These are phyloP conservation scores for Sequoiadendron giganteum DNA, from an alignment of 75 land plant species.

Conservation along the genomic window DNA sequence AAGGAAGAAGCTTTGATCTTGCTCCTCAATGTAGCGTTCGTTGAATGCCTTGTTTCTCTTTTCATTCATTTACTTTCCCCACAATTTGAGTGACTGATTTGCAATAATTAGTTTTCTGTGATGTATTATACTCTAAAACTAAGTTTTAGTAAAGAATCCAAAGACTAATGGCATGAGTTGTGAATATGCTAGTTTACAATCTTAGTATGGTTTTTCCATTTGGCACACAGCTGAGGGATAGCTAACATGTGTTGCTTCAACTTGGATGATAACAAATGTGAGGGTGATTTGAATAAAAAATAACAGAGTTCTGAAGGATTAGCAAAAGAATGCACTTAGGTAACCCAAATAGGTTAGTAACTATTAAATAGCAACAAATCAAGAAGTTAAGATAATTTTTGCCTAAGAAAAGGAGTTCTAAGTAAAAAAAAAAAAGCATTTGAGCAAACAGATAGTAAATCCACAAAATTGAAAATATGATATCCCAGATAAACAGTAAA, in stretches of 20 bases:
- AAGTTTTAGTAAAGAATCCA: no score
- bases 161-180: no score
- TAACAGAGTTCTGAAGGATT: neutral
- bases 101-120: no score
- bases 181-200: no score
- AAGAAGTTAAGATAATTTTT: neutral
- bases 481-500: neutral
- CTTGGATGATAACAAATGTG: neutral
- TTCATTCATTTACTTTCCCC: no score
- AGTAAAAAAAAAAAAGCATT: neutral
- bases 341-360: neutral
- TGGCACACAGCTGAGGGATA: no score
- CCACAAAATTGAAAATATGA: neutral
- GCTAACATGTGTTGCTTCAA: neutral
- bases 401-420: neutral
- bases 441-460: neutral
- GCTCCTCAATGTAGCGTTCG: no score
- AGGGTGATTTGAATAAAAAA: neutral
- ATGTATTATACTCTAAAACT: no score
- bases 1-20: no score
- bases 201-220: no score
- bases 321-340: neutral
- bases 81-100: no score
- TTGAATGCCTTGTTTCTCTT: no score
- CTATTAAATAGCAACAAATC: neutral